A percentile compares a stretch with the other conserved stretches of the same genome.
Conservation (phyloP, 2,329 filamentous ascomycete species). For the Monosporascus sp. region DNA sequence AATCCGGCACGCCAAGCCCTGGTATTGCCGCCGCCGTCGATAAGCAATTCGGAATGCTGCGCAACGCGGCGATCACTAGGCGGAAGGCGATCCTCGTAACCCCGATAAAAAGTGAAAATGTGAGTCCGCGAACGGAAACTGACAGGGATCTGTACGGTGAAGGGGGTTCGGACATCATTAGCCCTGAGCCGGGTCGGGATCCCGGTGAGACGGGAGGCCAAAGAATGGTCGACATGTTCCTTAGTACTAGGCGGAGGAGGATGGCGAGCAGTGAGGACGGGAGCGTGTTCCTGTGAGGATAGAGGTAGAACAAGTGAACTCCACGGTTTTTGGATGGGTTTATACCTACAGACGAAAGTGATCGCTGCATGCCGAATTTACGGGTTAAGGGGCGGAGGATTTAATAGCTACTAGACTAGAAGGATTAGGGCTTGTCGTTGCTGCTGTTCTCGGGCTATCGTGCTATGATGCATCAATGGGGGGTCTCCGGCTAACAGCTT, state of each 20-base stretch:
- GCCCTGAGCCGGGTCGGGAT: slow-evolving; percentile 4
- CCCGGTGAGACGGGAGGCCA: slow-evolving; percentile 38
- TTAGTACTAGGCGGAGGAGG: slow-evolving; percentile 41
- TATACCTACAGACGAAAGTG: background rate
- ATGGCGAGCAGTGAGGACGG: slow-evolving; percentile 33
- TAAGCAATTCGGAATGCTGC: slow-evolving; percentile 8
- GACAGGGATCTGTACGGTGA: slow-evolving; percentile 14
- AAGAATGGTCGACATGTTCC: slow-evolving; percentile 49
- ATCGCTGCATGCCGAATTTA: too few species aligned
- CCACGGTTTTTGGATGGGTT: background rate
- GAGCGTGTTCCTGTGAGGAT: slow-evolving; percentile 26
- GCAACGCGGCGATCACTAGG: slow-evolving; percentile 6
- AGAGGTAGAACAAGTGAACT: background rate
- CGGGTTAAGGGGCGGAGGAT: background rate
- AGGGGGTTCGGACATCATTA: slow-evolving; percentile 10
- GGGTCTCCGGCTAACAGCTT: too few species aligned
- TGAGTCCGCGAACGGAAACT: slow-evolving; percentile 11
- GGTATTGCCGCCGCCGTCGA: slow-evolving; percentile 10
- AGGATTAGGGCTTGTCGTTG: background rate
- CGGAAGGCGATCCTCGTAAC: slow-evolving; percentile 1
- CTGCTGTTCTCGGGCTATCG: background rate
- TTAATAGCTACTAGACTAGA: background rate
- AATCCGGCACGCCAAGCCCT: slow-evolving; percentile 8
- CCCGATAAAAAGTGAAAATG: slow-evolving; percentile 16
- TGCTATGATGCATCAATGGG: too few species aligned